A percentile compares a stretch with the other conserved stretches of the same genome.
These are phyloP conservation scores for Pseudomonodictys pantanalensis DNA, from an alignment of 495 filamentous ascomycete genomes.

Conservation along the genomic window DNA sequence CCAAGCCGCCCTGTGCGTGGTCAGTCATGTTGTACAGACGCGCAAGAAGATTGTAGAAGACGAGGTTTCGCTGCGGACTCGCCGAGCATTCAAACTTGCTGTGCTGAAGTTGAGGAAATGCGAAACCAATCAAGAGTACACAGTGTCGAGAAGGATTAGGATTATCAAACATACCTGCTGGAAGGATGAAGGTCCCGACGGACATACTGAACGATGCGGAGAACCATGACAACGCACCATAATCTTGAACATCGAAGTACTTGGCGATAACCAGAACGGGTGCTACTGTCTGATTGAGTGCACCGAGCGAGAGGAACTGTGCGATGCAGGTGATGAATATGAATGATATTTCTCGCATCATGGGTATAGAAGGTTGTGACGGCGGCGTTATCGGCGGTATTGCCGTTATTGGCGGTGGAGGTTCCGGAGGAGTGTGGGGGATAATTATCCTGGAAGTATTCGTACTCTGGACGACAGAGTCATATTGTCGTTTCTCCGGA, in stretches of 20 bases:
- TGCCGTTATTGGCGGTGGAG: no score
- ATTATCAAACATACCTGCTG: slow-evolving; percentile 29
- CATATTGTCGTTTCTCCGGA: no score
- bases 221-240: slow-evolving; percentile 35
- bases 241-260: slow-evolving; percentile 25
- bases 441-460: no score
- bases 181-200: slow-evolving; percentile 37
- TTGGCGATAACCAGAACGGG: slow-evolving; percentile 27
- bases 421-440: no score
- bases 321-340: slow-evolving; percentile 41
- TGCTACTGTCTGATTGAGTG: slow-evolving; percentile 28
- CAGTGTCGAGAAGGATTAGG: no score
- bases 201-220: slow-evolving; percentile 34
- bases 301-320: slow-evolving; percentile 40
- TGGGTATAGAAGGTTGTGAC: neutral
- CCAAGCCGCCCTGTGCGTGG: slow-evolving; percentile 29
- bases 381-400: neutral
- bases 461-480: no score
- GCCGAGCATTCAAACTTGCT: no score
- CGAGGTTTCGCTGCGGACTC: no score
- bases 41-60: neutral
- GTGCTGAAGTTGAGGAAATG: no score
- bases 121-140: no score
- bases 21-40: neutral
- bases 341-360: slow-evolving; percentile 1